Percentiles rank a stretch among this genome's conserved stretches.
Conservation (phyloP, 2,329 filamentous ascomycete species). For the Leptosphaerulina australis region DNA sequence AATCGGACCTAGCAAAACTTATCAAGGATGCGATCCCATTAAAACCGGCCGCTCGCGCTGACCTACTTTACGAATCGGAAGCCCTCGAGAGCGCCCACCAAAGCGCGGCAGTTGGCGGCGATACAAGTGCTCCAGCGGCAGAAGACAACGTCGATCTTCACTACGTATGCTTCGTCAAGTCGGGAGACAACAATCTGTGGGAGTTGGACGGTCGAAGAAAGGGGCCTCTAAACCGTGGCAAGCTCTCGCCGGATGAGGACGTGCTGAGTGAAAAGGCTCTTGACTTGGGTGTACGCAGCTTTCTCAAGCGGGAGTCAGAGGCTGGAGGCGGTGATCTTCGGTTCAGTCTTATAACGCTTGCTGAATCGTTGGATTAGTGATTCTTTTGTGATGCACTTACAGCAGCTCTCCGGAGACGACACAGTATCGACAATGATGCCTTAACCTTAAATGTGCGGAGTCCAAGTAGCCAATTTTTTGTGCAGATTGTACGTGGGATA, state of each 20-base stretch:
- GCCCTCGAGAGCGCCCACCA: slow-evolving; percentile 80
- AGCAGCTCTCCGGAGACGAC: not conserved
- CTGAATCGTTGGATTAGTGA: slow-evolving; percentile 61
- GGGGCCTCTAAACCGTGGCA: slow-evolving; percentile 70
- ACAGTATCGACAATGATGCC: not conserved
- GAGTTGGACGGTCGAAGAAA: slow-evolving; percentile 78
- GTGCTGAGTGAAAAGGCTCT: slow-evolving; percentile 73
- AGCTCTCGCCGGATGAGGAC: slow-evolving; percentile 53
- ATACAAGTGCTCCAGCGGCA: slow-evolving; percentile 77
- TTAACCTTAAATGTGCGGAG: not conserved
- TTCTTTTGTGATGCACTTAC: no score
- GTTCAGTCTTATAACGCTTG: slow-evolving; percentile 68
- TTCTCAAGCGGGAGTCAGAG: slow-evolving; percentile 63
- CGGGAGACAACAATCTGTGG: slow-evolving; percentile 71
- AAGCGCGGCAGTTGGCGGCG: slow-evolving; percentile 75
- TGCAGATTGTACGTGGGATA: not conserved
- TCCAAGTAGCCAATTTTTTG: not conserved
- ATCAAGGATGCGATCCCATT: slow-evolving; percentile 74
- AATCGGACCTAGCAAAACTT: slow-evolving; percentile 67
- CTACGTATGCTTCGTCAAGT: slow-evolving; percentile 93
- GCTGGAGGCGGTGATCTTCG: slow-evolving; percentile 63
- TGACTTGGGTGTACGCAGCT: slow-evolving; percentile 68
- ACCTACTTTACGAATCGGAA: slow-evolving; percentile 76
- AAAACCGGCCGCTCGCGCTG: slow-evolving; percentile 68
- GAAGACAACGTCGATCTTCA: slow-evolving; percentile 88